Base-by-base conservation (phyloP, 345 rosid species). In the Dimocarpus longan region DNA sequence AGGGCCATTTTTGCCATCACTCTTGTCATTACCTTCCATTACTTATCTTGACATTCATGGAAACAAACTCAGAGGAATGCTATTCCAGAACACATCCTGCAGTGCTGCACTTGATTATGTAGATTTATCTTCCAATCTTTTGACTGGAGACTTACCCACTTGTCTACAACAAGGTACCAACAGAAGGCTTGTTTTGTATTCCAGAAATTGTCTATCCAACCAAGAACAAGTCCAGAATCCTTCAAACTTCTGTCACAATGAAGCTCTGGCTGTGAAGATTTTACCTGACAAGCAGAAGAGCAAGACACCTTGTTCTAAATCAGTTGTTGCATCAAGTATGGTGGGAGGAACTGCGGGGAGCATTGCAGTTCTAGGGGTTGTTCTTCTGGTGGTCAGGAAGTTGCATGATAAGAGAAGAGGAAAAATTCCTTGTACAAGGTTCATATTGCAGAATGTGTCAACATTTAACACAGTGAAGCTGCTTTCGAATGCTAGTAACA, bases 401-500 rank as follows among this genome's bases (percentile, higher is more conserved):
- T 69, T 76, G 13, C 37, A 75, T 18, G 16, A 42, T 18, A 77
- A 75, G 44, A 21, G 22, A 19, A 40, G 26, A 21, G 75, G n/a
- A 39, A 80, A 77, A 66, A 71, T 39, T 22, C n/a, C 81, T 50
- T 78, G 78, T 10, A 66, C 84, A 37, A 86, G 82, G 83, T 28
- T 81, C 11, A 84, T 79, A 16, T 54, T 32, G 39, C 87, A 85
- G 78, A 87, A 85, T 10, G 84, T 68, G 8, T 76, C 87, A 8
- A 64, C 84, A 9, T 5, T 68, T 4, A 83, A 84, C 84, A 82
- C 88, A 16, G 80, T 83, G n/a, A 89, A 87, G 85, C 81, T 91
- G 63, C 86, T 91, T 37, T 86, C 91, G 19, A 90, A 91, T 85
- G 95, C 95, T 75, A 88, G 95, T 89, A 81, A 86, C 90, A 59